phyloP scores from a whole-genome alignment of 495 filamentous ascomycete genomes.

The Neohortaea acidophila region DNA sequence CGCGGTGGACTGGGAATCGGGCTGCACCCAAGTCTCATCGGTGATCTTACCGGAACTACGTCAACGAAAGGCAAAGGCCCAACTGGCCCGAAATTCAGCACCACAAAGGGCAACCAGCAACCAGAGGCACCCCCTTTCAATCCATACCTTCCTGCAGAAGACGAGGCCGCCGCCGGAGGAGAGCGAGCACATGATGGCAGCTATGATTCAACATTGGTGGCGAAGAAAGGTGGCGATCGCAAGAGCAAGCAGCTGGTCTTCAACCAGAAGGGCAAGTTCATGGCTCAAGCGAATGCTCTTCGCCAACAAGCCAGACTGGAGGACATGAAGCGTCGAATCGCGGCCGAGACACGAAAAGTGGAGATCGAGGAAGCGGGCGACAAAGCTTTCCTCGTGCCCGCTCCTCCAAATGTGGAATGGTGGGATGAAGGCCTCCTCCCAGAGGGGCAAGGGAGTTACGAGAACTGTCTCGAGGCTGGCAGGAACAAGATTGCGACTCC shows the following conservation, averaged over 20 bases:
- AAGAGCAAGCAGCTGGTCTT: conserved; percentile 65
- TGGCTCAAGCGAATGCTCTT: conserved; percentile 76
- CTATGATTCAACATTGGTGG: conserved; percentile 58
- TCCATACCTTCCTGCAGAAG: conserved; percentile 15
- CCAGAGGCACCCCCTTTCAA: conserved; percentile 34
- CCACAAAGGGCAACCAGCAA: conserved; percentile 43
- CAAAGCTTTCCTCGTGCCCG: conserved; percentile 69
- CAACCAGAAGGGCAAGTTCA: conserved; percentile 95
- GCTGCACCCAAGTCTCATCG: conserved; percentile 71
- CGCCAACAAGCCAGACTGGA: conserved; percentile 77
- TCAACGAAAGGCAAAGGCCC: conserved; percentile 40
- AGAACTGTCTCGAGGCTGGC: conserved; percentile 45
- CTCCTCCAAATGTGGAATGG: conserved; percentile 86
- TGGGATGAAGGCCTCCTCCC: conserved; percentile 85
- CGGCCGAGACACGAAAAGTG: conserved; percentile 64
- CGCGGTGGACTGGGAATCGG: conserved; percentile 75
- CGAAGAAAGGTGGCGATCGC: conserved; percentile 45
- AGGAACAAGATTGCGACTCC: conserved; percentile 57
- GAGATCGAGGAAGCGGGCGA: conserved; percentile 87
- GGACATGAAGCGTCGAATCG: conserved; percentile 85
- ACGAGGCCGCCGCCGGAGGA: conserved; percentile 19
- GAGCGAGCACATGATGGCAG: conserved; percentile 62
- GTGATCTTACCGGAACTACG: conserved; percentile 50
- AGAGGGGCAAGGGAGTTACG: conserved; percentile 47
- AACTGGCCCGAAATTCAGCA: conserved; percentile 37